These are phyloP conservation scores for Laguncularia racemosa DNA, from an alignment of 345 rosid species.

Conservation along the genomic window DNA sequence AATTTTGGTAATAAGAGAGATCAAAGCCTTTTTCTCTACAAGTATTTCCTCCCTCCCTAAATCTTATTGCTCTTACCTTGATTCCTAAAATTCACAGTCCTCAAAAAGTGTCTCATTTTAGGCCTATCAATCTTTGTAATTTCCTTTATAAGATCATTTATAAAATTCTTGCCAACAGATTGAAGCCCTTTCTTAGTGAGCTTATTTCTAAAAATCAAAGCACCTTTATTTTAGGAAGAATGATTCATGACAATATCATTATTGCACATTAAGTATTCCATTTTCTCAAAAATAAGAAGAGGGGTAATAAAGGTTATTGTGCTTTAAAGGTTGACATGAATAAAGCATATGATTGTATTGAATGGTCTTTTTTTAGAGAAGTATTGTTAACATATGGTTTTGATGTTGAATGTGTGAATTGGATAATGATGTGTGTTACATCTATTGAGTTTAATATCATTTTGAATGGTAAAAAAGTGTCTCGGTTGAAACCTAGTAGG, in stretches of 20 bases:
- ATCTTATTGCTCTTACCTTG: too few relatives aligned
- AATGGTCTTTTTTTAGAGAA: background rate
- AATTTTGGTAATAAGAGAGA: too few relatives aligned
- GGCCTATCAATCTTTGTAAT: background rate
- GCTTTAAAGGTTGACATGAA: background rate
- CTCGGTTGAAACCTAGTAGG: background rate
- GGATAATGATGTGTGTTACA: background rate
- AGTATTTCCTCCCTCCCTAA: too few relatives aligned
- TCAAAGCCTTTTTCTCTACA: too few relatives aligned
- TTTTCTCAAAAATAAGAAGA: background rate
- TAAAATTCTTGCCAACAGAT: background rate
- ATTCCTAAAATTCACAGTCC: too few relatives aligned
- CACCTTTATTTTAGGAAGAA: background rate
- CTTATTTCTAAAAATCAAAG: background rate
- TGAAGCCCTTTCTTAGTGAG: background rate
- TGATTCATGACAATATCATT: background rate
- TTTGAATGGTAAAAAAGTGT: background rate
- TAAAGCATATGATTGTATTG: background rate
- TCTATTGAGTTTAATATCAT: background rate
- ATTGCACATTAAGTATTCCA: background rate
- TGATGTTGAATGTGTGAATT: background rate
- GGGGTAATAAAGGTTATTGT: background rate
- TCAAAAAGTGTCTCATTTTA: too few relatives aligned
- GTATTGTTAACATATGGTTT: background rate
- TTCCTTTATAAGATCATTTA: background rate